Base-by-base conservation (phyloP, 768 basidiomycete genomes). In the Leccinellum rugosiceps region DNA sequence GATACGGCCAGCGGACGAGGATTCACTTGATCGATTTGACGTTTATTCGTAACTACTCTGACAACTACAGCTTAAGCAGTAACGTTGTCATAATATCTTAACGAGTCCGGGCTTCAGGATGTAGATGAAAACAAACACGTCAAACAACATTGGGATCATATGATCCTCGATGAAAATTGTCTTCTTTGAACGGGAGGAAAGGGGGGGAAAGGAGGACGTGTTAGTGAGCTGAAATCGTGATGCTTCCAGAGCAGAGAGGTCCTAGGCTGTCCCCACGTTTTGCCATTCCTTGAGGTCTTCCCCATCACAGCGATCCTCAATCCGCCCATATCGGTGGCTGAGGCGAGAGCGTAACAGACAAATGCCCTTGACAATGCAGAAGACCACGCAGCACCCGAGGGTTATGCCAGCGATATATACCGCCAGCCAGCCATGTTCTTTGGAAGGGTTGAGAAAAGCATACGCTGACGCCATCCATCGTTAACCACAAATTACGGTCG, bases 391-490 rank as follows among this genome's bases (percentile, higher is more conserved):
- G 34, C 81, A 81, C 0, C 76, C 86, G 5, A 77, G 64, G 3
- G 70, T 76, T 56, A 89, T 85, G 4, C 84, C 86, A 38, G 85
- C 21, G 63, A 89, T 83, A 66, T 88, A 90, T 0, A 68, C 84
- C 0, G 83, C 85, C 46, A 90, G 73, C 32, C 76, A 63, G 5
- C 62, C 74, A 23, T 72, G 67, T 56, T 81, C 67, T 15, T 65
- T 70, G 8, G 60, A 26, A 0, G 88, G 87, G 62, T 89, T 67
- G 8, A 90, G 80, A 76, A 90, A 90, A 11, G 67, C 49, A 68
- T 90, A 90, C 1, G 82, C 87, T 89, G 58, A 21, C n/a, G 14
- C 14, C 44, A 28, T n/a, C 6, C 15, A 11, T 53, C 47, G 43
- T 67, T 34, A 65, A 8, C 50, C 7, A 15, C 30, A n/a, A n/a